Conservation (phyloP, 208 protist species). For the Trypanosoma cruzi region DNA sequence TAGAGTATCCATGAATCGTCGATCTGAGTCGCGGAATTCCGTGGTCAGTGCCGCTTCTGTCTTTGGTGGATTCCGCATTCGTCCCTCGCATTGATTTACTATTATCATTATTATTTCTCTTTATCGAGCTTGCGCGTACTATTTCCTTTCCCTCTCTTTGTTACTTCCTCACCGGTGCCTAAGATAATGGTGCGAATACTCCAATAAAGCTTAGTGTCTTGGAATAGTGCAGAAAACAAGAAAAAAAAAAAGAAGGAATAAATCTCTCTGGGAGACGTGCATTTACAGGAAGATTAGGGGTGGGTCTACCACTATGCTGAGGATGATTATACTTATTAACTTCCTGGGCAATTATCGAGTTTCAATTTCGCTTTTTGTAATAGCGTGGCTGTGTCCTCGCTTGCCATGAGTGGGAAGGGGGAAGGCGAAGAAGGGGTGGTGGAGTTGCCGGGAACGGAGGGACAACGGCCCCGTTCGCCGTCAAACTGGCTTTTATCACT, state of each 20-base stretch:
- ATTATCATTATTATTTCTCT: conserved; percentile 6
- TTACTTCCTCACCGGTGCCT: background rate
- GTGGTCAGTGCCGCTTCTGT: conserved; percentile 18
- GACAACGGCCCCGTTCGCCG: no score
- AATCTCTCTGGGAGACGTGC: no score
- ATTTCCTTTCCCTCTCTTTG: conserved; percentile 7
- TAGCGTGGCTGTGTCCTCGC: background rate
- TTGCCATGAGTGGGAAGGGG: no score
- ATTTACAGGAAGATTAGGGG: background rate
- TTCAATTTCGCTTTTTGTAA: background rate
- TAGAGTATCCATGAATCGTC: conserved; percentile 2
- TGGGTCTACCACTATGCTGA: background rate
- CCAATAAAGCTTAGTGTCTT: no score
- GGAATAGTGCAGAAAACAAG: background rate
- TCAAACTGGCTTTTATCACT: no score
- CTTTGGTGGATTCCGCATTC: conserved; percentile 31
- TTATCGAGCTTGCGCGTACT: conserved; percentile 1
- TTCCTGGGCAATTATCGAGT: background rate
- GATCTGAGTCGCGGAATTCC: conserved; percentile 19
- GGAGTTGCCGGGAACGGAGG: no score
- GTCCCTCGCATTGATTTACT: conserved; percentile 6
- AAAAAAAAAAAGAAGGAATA: no score
- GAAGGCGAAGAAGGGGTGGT: no score
- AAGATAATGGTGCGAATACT: no score
- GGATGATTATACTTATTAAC: background rate